These are phyloP conservation scores for Chaetoscypha palmicola DNA, from an alignment of 2,329 filamentous ascomycete genomes.

Conservation along the genomic window DNA sequence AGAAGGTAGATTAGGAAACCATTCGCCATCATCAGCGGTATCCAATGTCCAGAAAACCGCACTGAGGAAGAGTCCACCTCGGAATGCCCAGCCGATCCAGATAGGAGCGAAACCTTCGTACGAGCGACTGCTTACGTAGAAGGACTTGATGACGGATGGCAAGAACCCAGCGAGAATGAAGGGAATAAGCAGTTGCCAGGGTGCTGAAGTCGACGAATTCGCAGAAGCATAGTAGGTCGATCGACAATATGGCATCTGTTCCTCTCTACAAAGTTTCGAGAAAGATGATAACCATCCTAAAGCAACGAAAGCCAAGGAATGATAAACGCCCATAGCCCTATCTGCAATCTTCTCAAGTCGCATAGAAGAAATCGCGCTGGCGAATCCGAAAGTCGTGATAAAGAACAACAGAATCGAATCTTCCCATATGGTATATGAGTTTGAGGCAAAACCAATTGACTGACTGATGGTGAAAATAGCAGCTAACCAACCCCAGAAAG, in stretches of 20 bases:
- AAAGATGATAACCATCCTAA: conserved; percentile 76
- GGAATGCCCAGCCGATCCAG: conserved; percentile 78
- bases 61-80: conserved; percentile 65
- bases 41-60: conserved; percentile 86
- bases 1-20: conserved; percentile 56
- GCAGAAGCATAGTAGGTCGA: conserved; percentile 94
- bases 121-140: conserved; percentile 73
- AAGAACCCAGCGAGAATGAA: conserved; percentile 65
- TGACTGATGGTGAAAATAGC: conserved; percentile 76
- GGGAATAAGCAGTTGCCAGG: conserved; percentile 81
- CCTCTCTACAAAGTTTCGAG: conserved; percentile 89
- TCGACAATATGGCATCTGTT: conserved; percentile 95
- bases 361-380: conserved; percentile 68
- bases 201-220: conserved; percentile 84
- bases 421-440: conserved; percentile 99
- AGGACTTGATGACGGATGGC: conserved; percentile 70
- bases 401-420: conserved; percentile 92
- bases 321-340: conserved; percentile 70
- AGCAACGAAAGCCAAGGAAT: conserved; percentile 75
- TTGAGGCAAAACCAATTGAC: conserved; percentile 90
- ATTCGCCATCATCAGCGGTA: conserved; percentile 77
- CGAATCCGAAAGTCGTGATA: conserved; percentile 75
- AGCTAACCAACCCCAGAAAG: conserved; percentile 83
- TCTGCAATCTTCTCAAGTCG: conserved; percentile 61
- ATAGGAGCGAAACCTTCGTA: conserved; percentile 79